Evolutionary conservation across 1,139 yeast species (phyloP).

Genomic region (Suhomyces wounanorum): DNA sequence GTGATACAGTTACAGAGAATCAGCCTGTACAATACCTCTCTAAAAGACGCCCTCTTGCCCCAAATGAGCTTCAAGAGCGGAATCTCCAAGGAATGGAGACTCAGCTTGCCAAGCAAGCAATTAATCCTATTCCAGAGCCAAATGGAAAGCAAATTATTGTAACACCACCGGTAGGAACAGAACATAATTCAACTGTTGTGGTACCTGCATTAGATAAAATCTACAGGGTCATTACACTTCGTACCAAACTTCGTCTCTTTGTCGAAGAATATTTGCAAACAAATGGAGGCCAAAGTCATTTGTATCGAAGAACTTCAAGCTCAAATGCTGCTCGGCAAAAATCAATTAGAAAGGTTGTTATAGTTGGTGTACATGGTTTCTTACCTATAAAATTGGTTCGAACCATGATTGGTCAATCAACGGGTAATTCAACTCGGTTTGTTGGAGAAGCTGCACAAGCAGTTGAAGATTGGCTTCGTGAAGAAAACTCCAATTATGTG

Average conservation of each 20-base stretch:
- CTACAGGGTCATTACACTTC: slow-evolving; percentile 39
- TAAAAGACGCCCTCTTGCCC: slow-evolving; percentile 37
- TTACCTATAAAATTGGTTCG: slow-evolving; percentile 53
- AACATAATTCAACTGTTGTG: slow-evolving; percentile 7
- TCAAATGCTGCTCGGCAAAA: slow-evolving; percentile 22
- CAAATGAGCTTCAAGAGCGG: slow-evolving; percentile 40
- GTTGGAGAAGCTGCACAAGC: slow-evolving; percentile 39
- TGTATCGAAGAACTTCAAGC: slow-evolving; percentile 27
- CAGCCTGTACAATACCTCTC: slow-evolving; percentile 41
- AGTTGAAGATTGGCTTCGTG: slow-evolving; percentile 41
- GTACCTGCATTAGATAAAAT: slow-evolving; percentile 34
- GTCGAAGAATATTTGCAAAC: slow-evolving; percentile 34
- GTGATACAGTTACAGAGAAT: slow-evolving; percentile 40
- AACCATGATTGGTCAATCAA: slow-evolving; percentile 47
- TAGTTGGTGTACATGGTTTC: slow-evolving; percentile 54
- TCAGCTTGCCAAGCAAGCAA: not conserved
- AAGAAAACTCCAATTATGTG: slow-evolving; percentile 24
- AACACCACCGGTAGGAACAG: not conserved
- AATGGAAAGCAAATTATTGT: not conserved
- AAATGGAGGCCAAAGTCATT: slow-evolving; percentile 34
- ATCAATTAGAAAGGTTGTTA: slow-evolving; percentile 36
- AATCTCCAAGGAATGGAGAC: slow-evolving; percentile 6
- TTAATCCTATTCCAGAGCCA: not conserved
- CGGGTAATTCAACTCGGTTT: slow-evolving; percentile 44
- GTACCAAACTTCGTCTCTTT: slow-evolving; percentile 43